Evolutionary conservation across 805 yeast genomes (phyloP).

Genomic region (Teunomyces atbi): DNA sequence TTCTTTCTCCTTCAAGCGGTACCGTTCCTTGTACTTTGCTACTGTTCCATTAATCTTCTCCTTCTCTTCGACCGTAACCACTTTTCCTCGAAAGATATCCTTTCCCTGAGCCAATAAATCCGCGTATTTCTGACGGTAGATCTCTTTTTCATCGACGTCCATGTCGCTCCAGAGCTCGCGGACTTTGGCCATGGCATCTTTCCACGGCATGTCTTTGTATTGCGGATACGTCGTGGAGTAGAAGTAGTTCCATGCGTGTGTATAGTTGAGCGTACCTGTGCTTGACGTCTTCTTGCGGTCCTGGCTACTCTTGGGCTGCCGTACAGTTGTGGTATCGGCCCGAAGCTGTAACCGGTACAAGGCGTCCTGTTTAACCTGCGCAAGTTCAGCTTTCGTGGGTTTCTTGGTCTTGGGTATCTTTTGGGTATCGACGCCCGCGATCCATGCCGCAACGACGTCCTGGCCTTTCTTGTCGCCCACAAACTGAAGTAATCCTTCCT

Average conservation of each 20-base stretch:
- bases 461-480: neutral
- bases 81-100: slow-evolving; percentile 27
- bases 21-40: slow-evolving; percentile 12
- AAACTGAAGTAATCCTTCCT: slow-evolving; percentile 5
- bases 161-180: slow-evolving; percentile 25
- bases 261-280: slow-evolving; percentile 20
- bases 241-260: slow-evolving; percentile 39
- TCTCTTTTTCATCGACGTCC: slow-evolving; percentile 26
- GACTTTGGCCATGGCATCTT: slow-evolving; percentile 14
- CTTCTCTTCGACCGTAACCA: slow-evolving; percentile 27
- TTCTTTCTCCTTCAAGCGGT: slow-evolving; percentile 6
- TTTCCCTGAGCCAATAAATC: slow-evolving; percentile 25
- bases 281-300: slow-evolving; percentile 5
- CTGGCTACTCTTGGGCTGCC: neutral
- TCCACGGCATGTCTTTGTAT: slow-evolving; percentile 13
- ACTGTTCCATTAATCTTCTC: slow-evolving; percentile 10
- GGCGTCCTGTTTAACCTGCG: slow-evolving; percentile 15
- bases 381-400: slow-evolving; percentile 11
- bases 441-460: slow-evolving; percentile 17
- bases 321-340: slow-evolving; percentile 14
- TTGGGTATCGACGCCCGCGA: slow-evolving; percentile 8
- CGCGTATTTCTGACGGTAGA: slow-evolving; percentile 26
- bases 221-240: slow-evolving; percentile 16
- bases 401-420: slow-evolving; percentile 14
- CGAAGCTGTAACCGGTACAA: slow-evolving; percentile 22